Conservation (phyloP, 2,329 filamentous ascomycete species). For the Emmonsia crescens region DNA sequence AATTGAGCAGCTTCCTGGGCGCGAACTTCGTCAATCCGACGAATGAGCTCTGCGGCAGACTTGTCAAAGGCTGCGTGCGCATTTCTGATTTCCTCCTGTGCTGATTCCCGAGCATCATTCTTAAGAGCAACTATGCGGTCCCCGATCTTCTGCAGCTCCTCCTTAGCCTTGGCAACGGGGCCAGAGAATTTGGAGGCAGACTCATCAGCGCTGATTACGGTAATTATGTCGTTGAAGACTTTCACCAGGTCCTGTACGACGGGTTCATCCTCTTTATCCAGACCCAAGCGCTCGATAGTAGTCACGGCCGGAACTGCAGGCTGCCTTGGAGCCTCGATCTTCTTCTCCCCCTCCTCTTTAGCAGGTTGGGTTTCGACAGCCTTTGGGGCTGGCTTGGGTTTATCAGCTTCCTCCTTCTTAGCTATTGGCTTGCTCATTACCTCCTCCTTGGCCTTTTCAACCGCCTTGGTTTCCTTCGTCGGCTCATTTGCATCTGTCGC, state of each 20-base stretch:
- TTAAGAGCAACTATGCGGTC: conserved; percentile 67
- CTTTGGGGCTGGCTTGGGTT: conserved; percentile 25
- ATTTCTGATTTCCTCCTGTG: conserved; percentile 62
- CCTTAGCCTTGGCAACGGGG: conserved; percentile 76
- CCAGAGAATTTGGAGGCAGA: conserved; percentile 65
- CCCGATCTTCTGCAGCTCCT: conserved; percentile 66
- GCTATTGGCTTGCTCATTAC: conserved; percentile 10
- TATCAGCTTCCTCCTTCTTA: conserved; percentile 20
- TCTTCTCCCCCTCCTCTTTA: conserved; percentile 17
- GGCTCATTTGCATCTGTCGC: conserved; percentile 21
- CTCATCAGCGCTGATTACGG: conserved; percentile 79
- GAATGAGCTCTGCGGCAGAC: conserved; percentile 76
- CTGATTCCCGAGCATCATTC: conserved; percentile 55
- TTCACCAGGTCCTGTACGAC: conserved; percentile 87
- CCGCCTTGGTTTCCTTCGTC: conserved; percentile 6
- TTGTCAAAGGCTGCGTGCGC: conserved; percentile 70
- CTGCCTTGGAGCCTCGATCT: conserved; percentile 22
- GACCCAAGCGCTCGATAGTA: conserved; percentile 66
- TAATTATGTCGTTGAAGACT: conserved; percentile 92
- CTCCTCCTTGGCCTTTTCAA: conserved; percentile 20
- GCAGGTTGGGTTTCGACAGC: conserved; percentile 19
- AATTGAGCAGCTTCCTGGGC: conserved; percentile 68
- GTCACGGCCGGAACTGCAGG: conserved; percentile 39
- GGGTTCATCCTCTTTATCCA: conserved; percentile 68
- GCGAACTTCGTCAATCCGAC: conserved; percentile 77